A percentile compares a stretch with the other conserved stretches of the same genome.
These are phyloP conservation scores for Lecanoromycetidae sp. DNA, from an alignment of 2,329 filamentous ascomycete genomes.

Conservation along the genomic window DNA sequence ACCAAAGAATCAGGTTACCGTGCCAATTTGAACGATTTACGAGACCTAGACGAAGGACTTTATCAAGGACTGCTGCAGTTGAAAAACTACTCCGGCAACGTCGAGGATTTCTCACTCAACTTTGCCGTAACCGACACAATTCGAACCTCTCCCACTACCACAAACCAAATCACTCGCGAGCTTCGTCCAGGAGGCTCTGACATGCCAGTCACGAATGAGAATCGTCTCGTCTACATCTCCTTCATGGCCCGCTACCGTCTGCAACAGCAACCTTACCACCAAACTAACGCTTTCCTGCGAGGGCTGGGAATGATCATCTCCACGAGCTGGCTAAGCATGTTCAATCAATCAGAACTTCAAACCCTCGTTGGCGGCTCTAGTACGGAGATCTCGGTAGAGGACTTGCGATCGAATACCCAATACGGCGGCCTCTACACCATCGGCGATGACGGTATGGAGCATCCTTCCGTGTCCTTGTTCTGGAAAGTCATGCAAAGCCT, in stretches of 20 bases:
- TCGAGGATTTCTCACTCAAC: conserved; percentile 68
- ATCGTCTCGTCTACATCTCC: conserved; percentile 86
- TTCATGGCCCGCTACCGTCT: conserved; percentile 81
- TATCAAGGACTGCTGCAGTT: conserved; percentile 74
- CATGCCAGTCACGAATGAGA: conserved; percentile 75
- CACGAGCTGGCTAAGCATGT: conserved; percentile 92
- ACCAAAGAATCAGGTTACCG: conserved; percentile 63
- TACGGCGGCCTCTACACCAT: conserved; percentile 83
- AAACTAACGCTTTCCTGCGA: conserved; percentile 76
- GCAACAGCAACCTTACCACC: conserved; percentile 62
- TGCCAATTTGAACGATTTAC: conserved; percentile 86
- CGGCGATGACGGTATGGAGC: conserved; percentile 78
- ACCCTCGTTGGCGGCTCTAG: conserved; percentile 83
- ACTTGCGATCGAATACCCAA: conserved; percentile 68
- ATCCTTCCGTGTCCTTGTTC: conserved; percentile 74
- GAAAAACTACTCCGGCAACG: conserved; percentile 75
- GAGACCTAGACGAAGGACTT: conserved; percentile 78
- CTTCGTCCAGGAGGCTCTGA: conserved; percentile 67
- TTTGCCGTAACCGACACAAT: conserved; percentile 75
- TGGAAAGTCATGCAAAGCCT: conserved; percentile 78
- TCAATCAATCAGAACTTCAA: conserved; percentile 91
- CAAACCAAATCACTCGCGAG: conserved; percentile 58
- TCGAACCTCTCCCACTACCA: conserved; percentile 25
- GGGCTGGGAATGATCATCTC: conserved; percentile 81
- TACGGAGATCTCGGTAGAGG: conserved; percentile 72